Base-by-base conservation (phyloP, 148 eudicot species). In the Pouteria glomerata region DNA sequence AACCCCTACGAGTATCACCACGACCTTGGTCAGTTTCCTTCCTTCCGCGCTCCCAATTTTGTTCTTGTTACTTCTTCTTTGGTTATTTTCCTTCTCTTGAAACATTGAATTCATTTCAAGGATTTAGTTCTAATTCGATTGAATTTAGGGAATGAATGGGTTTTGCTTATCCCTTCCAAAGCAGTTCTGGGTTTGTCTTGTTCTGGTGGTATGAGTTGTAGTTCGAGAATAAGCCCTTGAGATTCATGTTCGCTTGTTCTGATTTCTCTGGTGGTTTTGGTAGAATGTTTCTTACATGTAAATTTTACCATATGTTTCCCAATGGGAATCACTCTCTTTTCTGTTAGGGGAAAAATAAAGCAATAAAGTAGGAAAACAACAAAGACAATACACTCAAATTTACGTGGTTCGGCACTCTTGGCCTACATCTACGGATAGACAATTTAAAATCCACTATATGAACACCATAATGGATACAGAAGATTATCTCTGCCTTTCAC, bases 1-100 rank as follows among this genome's bases (percentile, higher is more conserved):
- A 93, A 83, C 75, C 97, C 98, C 10, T 91, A 89, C 81, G 98
- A 93, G 34, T 93, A 93, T 83, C 98, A 93, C 68, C 98, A 93
- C 77, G 96, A 93, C 72, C 94, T 93, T 58, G 98, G 98, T 90
- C 69, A 66, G 87, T 82, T 74, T 75, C 33, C 31, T n/a, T n/a
- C 23, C 53, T 24, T 57, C 3, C 45, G 13, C n/a, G 42, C 21
- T 50, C 24, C 24, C 7, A 42, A 13, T 37, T 35, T 30, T 24
- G 41, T 70, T 52, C 53, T 72, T 24, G 6, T 23, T 44, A 23
- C 13, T 29, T 53, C 8, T 52, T 42, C 66, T 73, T 12, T 5
- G 31, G n/a, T n/a, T 0, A 4, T 45, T 8, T 57, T 34, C 3
- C 50, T 58, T 12, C 15, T 18, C 45, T 68, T 31, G 61, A 26